Evolutionary conservation across 805 yeast species (phyloP).

Genomic region (Grigorovia transvaalensis): DNA sequence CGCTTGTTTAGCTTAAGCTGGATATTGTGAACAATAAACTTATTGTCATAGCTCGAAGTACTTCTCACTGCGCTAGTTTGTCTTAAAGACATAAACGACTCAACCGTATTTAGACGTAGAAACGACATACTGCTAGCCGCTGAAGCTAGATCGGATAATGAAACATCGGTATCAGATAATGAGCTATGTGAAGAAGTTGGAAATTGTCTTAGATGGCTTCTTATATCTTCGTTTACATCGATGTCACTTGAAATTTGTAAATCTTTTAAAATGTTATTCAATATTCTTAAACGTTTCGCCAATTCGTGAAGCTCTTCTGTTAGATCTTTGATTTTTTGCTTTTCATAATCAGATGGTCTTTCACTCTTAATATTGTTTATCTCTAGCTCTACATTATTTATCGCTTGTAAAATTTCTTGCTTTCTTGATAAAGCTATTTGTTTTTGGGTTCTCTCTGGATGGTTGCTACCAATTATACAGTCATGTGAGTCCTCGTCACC

Average conservation of each 20-base stretch:
- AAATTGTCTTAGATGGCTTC: conserved; percentile 2
- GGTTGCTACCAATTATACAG: conserved; percentile 41
- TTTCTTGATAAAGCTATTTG: conserved; percentile 34
- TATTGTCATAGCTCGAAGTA: conserved; percentile 38
- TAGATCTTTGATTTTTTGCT: conserved; percentile 8
- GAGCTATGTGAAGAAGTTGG: background rate
- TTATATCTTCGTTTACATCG: conserved; percentile 5
- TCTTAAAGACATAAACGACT: conserved; percentile 26
- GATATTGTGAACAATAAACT: conserved; percentile 47
- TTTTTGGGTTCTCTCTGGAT: conserved; percentile 48
- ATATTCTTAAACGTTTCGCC: conserved; percentile 25
- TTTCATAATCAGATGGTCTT: conserved; percentile 1
- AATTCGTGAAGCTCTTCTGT: conserved; percentile 23
- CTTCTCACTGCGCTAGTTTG: conserved; percentile 17
- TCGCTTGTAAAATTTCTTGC: conserved; percentile 31
- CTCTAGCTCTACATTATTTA: conserved; percentile 14
- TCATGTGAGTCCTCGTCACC: conserved; percentile 46
- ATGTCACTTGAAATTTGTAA: conserved; percentile 18
- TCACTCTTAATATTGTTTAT: conserved; percentile 4
- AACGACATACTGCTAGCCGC: conserved; percentile 2
- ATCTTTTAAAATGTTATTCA: conserved; percentile 26
- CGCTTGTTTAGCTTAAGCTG: conserved; percentile 45
- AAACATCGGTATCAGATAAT: conserved; percentile 6
- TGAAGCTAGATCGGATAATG: conserved; percentile 5
- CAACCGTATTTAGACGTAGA: conserved; percentile 17